Percentiles rank a stretch among this genome's conserved stretches.
Evolutionary conservation across 345 rosid species (phyloP).

Genomic region (Salix viminalis): DNA sequence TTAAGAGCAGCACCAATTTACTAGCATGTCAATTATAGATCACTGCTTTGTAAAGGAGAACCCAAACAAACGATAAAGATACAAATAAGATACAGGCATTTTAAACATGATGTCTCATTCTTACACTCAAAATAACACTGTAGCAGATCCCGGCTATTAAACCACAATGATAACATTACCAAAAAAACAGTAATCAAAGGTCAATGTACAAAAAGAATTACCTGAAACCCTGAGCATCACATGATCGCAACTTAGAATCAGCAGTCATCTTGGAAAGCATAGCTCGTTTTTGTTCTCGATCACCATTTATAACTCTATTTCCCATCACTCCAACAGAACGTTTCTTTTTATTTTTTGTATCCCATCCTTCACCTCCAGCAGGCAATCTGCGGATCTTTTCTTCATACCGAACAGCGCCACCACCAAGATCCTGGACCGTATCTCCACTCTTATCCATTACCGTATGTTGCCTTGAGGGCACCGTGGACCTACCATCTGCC

Average conservation of each 20-base stretch:
- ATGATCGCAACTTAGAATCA: slow-evolving; percentile 65
- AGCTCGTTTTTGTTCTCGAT: slow-evolving; percentile 53
- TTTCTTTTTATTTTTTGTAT: slow-evolving; percentile 79
- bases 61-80: not conserved
- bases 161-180: not conserved
- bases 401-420: slow-evolving; percentile 45
- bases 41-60: not conserved
- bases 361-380: slow-evolving; percentile 92
- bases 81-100: not conserved
- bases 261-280: slow-evolving; percentile 51
- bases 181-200: not conserved
- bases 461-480: slow-evolving; percentile 50
- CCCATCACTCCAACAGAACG: slow-evolving; percentile 81
- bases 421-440: slow-evolving; percentile 50
- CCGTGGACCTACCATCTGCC: slow-evolving; percentile 52
- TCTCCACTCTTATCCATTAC: slow-evolving; percentile 60
- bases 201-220: slow-evolving; percentile 20
- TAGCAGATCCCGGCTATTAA: not conserved
- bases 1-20: not conserved
- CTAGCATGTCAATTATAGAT: slow-evolving; percentile 1
- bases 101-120: not conserved
- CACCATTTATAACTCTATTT: slow-evolving; percentile 55
- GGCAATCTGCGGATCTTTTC: slow-evolving; percentile 82
- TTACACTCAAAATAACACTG: not conserved
- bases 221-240: slow-evolving; percentile 77